Base-by-base conservation (phyloP, 345 rosid genomes). In the Crucihimalaya himalaica region DNA sequence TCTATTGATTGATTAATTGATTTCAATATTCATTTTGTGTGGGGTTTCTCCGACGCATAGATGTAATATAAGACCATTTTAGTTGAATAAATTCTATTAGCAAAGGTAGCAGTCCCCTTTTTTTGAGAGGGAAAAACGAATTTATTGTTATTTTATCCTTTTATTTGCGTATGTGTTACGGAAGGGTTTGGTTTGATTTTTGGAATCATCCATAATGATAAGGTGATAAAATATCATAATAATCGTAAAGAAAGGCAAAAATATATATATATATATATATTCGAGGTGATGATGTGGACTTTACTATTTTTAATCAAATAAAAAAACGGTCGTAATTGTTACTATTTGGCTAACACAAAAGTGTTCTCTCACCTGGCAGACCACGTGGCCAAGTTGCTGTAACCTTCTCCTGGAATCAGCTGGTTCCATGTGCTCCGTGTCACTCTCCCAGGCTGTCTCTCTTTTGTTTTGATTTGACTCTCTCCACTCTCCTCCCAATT, bases 341-440 rank as follows among this genome's bases (percentile, higher is more conserved):
- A 40, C n/a, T 10, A 2, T 1, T 7, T 31, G 63, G 70, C 50
- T 43, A 64, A 56, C 15, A 55, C 32, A 45, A 1, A 10, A 74
- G 60, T 66, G 60, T 46, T 18, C 32, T 47, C 45, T n/a, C n/a
- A n/a, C 21, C 52, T 9, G 76, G 45, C 18, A n/a, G 7, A 54
- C 47, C 78, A 74, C 72, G 78, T 66, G 78, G 78, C 4, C 67
- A 58, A 66, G 72, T 74, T n/a, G 78, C 73, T 58, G 78, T 74
- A 74, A 60, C 78, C 72, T 67, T 67, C 72, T 55, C 73, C 62
- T 75, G 73, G 73, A 67, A 67, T 75, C 68, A 67, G 73, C 68
- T 75, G 68, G 29, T 67, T 75, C 78, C 78, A 74, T 74, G 73
- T 74, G 78, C 68, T 74, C 59, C 78, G 78, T 74, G 72, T 58